Evolutionary conservation across 2,329 filamentous ascomycete species (phyloP), one percentile per base, ranked within the genome.

Genomic region (Ophiostoma quercus): DNA sequence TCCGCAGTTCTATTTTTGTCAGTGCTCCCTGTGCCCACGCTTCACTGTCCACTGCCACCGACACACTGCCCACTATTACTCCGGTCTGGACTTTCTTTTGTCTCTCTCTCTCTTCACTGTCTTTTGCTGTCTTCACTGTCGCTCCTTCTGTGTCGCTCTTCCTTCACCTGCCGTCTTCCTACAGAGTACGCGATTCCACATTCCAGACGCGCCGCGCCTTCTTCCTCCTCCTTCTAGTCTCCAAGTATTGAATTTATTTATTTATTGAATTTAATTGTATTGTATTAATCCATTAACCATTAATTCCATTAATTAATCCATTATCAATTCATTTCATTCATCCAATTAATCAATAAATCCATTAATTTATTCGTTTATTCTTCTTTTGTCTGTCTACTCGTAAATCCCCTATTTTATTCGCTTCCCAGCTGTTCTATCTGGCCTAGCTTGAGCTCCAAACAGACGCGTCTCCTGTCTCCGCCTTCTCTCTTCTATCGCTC

Each of bases 1-100:
- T 25, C 51, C 51, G 9, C 51, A 62, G 57, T 62, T 63, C 29
- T 63, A 63, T 63, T 63, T 63, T 63, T 34, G 29, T 63, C 60
- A n/a, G 60, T 37, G 60, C 60, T 34, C 51, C 51, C n/a, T 63
- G 60, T 37, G 25, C 57, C 57, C 29, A 62, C 57, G 51, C 51
- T 62, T 62, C 22, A 16, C 22, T 32, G 29, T 11, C 25, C 57
- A 62, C 25, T 63, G 29, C 16, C 57, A 32, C 25, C 22, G 47
- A 8, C 47, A 19, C 16, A 4, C 51, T 12, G 51, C 51, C 51
- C 51, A 57, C 51, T 57, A 12, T 14, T 41, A 41, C 12, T 41
- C 39, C 39, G 39, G 11, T 3, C 39, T 41, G 39, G 11, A 41
- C 39, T 41, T 41, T 41, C 8, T 41, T 3, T 12, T 4, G 39